Percentiles rank a stretch among this genome's conserved stretches.
phyloP scores from a whole-genome alignment of 805 yeast species.

The Candida taoyuanica region DNA sequence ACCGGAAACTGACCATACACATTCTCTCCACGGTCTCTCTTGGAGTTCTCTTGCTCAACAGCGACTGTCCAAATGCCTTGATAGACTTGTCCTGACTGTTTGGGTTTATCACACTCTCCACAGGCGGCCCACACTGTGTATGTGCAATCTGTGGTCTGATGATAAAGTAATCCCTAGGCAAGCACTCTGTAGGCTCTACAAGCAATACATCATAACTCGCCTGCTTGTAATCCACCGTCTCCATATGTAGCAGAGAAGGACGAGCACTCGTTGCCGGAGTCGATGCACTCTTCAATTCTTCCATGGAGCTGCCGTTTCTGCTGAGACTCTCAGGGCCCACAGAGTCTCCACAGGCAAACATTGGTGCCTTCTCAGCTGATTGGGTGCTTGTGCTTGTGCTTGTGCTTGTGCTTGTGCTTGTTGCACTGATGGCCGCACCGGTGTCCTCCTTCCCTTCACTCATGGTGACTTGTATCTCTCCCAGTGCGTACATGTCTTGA shows the following conservation, averaged over 20 bases:
- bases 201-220: neutral
- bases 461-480: too few relatives aligned
- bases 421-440: too few relatives aligned
- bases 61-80: constrained; percentile 1
- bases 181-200: neutral
- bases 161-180: neutral
- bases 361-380: too few relatives aligned
- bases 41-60: neutral
- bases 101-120: neutral
- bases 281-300: too few relatives aligned
- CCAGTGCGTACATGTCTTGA: too few relatives aligned
- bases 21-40: constrained; percentile 2
- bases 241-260: neutral
- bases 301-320: too few relatives aligned
- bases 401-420: too few relatives aligned
- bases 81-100: neutral
- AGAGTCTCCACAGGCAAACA: too few relatives aligned
- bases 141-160: neutral
- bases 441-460: too few relatives aligned
- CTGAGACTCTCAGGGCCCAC: too few relatives aligned
- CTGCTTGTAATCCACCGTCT: constrained; percentile 1
- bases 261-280: neutral
- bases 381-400: too few relatives aligned
- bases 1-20: neutral
- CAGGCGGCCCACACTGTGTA: neutral